Evolutionary conservation across 805 yeast genomes (phyloP), one percentile per base, ranked within the genome.

Genomic region (Komagataella pseudopastoris): DNA sequence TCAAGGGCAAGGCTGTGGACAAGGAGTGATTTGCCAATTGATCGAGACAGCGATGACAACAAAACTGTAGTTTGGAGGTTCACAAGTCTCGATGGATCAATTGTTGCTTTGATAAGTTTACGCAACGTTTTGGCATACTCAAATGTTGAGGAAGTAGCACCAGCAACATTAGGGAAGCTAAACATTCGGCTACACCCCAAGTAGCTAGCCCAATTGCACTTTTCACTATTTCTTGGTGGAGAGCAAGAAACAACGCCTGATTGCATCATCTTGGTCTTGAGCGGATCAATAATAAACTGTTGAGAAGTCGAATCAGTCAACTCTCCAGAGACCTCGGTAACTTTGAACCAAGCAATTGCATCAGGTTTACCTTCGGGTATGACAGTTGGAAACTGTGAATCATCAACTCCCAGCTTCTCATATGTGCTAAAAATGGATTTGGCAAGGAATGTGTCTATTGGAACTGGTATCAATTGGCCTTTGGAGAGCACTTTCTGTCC

Each of bases 291-390:
- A 0, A 81, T 61, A 57, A 67, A 84, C 58, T 79, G 83, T 10
- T 53, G 48, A 6, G 54, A 61, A 4, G 20, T 50, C 50, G 24
- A 56, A 4, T 44, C 53, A 6, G 20, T 23, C 10, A 43, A 23
- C 8, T 47, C 24, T 3, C 74, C 74, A 4, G 68, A 59, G 3
- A 81, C 68, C 6, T 76, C 83, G 2, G 77, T 71, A 1, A 91
- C 76, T 56, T 77, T 78, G 65, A 89, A 91, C 96, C 96, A 91
- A 0, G 89, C 95, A 17, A 90, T 75, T 0, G 78, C 70, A 61
- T 89, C 88, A 1, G 86, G 80, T 20, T 71, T 72, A 0, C 87
- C 88, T 2, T 69, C 64, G 0, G 89, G 88, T 2, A 78, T 65
- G 3, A 72, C 67, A 2, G 63, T 63, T 0, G 70, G 69, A 12